Evolutionary conservation across 768 basidiomycete species (phyloP).

Genomic region (Mycena epipterygia): DNA sequence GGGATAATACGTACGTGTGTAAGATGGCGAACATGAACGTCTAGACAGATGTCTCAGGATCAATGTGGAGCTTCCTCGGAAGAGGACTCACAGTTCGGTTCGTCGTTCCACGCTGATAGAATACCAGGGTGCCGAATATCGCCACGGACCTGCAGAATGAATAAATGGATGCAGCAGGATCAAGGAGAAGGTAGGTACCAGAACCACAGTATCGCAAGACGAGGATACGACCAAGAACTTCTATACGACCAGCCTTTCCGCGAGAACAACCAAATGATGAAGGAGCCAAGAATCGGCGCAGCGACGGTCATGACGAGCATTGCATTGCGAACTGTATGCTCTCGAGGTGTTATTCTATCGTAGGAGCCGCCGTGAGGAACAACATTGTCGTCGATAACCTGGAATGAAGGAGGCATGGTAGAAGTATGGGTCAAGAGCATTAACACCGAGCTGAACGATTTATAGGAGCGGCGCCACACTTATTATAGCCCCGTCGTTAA

Average conservation of each 20-base stretch:
- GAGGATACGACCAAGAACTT: slow-evolving; percentile 25
- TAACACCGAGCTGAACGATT: background rate
- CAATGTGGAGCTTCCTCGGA: background rate
- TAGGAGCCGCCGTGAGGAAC: slow-evolving; percentile 30
- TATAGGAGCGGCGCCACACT: background rate
- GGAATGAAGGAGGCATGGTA: slow-evolving; percentile 27
- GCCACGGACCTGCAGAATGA: slow-evolving; percentile 20
- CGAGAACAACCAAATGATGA: slow-evolving; percentile 26
- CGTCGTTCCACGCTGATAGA: slow-evolving; percentile 28
- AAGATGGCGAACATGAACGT: slow-evolving; percentile 22
- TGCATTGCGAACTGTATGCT: slow-evolving; percentile 28
- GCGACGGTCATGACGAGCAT: slow-evolving; percentile 26
- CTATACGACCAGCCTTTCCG: slow-evolving; percentile 19
- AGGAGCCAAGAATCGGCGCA: slow-evolving; percentile 25
- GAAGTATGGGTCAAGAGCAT: background rate
- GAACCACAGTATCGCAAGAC: slow-evolving; percentile 29
- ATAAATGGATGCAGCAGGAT: background rate
- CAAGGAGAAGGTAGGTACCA: slow-evolving; percentile 13
- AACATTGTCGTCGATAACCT: slow-evolving; percentile 24
- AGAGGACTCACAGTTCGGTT: slow-evolving; percentile 23
- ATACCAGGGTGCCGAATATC: slow-evolving; percentile 27
- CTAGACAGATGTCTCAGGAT: background rate
- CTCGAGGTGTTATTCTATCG: slow-evolving; percentile 24
- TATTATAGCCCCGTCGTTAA: too few relatives aligned
- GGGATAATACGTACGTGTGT: slow-evolving; percentile 14